phyloP scores from a whole-genome alignment of 768 basidiomycete species.

The Filobasidium floriforme region DNA sequence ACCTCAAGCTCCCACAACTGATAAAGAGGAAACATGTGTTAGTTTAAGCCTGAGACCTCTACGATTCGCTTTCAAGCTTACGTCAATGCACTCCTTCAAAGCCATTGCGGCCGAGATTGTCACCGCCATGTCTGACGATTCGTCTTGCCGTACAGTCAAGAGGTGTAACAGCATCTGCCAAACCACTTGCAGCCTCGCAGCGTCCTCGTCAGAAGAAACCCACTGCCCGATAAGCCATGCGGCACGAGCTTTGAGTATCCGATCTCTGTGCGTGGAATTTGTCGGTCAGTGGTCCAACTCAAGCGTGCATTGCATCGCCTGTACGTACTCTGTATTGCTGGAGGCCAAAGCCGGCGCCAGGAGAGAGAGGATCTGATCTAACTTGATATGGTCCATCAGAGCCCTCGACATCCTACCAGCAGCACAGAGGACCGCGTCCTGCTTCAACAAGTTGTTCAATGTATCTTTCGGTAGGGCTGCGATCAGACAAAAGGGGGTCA shows the following conservation, averaged over 20 bases:
- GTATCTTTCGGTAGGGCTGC: constrained; percentile 21
- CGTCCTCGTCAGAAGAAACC: constrained; percentile 58
- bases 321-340: constrained; percentile 12
- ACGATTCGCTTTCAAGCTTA: constrained; percentile 46
- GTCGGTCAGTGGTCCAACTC: constrained; percentile 16
- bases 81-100: constrained; percentile 74
- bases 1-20: constrained; percentile 43
- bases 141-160: constrained; percentile 57
- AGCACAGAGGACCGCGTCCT: constrained; percentile 41
- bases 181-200: constrained; percentile 53
- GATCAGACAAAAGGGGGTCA: too few relatives aligned
- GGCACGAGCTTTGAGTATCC: constrained; percentile 86
- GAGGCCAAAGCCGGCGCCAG: constrained; percentile 15
- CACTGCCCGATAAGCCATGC: constrained; percentile 91
- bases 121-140: constrained; percentile 69
- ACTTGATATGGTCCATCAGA: constrained; percentile 11
- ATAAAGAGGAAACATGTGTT: neutral
- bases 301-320: neutral
- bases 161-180: constrained; percentile 79
- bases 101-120: constrained; percentile 75
- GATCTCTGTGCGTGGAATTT: constrained; percentile 54
- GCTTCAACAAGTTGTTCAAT: constrained; percentile 25
- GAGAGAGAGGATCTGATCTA: constrained; percentile 23
- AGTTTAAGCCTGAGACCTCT: neutral
- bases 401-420: constrained; percentile 32